A percentile compares a stretch with the other conserved stretches of the same genome.
phyloP scores from a whole-genome alignment of 345 rosid species.

The Firmiana major region DNA sequence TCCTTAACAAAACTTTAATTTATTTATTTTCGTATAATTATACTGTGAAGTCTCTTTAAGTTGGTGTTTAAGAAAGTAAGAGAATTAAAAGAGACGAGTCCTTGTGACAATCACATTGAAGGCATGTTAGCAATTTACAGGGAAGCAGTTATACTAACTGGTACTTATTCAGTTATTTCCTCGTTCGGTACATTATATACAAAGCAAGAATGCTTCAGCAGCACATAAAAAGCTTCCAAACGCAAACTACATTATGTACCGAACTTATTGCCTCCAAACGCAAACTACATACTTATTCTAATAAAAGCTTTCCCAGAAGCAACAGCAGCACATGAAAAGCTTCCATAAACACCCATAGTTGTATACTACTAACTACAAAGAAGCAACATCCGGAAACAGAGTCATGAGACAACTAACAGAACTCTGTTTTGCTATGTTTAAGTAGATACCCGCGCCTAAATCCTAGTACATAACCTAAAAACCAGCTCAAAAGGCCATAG shows the following conservation, averaged over 20 bases:
- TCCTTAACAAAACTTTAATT: too few relatives aligned
- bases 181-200: background rate
- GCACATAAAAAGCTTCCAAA: too few relatives aligned
- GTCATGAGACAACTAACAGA: background rate
- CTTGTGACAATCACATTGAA: background rate
- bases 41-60: too few relatives aligned
- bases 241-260: too few relatives aligned
- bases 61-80: too few relatives aligned
- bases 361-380: background rate
- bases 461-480: slow-evolving; percentile 1
- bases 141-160: background rate
- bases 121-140: background rate
- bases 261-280: too few relatives aligned
- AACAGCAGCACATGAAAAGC: background rate
- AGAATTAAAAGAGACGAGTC: background rate
- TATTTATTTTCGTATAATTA: too few relatives aligned
- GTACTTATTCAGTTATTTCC: background rate
- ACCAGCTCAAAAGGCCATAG: background rate
- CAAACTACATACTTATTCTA: too few relatives aligned
- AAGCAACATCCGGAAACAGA: background rate
- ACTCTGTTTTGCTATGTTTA: background rate
- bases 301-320: too few relatives aligned
- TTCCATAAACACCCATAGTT: too few relatives aligned
- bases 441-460: background rate
- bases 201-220: too few relatives aligned